These are phyloP conservation scores for Amphibolis antarctica DNA, from an alignment of 106 monocot species.

Conservation along the genomic window DNA sequence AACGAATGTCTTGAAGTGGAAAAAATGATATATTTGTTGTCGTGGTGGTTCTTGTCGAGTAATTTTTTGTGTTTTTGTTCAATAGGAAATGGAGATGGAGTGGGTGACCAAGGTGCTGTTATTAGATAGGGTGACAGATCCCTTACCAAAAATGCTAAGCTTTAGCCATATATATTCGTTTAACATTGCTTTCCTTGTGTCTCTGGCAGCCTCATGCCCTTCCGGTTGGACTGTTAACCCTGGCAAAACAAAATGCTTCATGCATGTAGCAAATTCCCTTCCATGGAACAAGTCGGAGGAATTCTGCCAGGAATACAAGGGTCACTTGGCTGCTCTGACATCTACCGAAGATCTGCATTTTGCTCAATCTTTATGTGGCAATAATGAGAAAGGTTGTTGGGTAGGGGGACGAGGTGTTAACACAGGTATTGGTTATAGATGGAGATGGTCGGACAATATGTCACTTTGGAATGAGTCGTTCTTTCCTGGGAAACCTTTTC, in stretches of 20 bases:
- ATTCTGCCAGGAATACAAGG: slow-evolving; percentile 37
- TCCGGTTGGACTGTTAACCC: slow-evolving; percentile 52
- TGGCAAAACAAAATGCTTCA: slow-evolving; percentile 56
- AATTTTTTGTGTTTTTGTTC: too few relatives aligned
- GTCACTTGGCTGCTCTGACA: slow-evolving; percentile 62
- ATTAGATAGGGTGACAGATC: too few relatives aligned
- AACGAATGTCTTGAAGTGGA: too few relatives aligned
- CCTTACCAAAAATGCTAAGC: too few relatives aligned
- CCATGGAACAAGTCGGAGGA: slow-evolving; percentile 62
- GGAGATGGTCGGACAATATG: slow-evolving; percentile 65
- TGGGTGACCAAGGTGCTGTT: too few relatives aligned
- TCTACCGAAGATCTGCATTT: slow-evolving; percentile 56
- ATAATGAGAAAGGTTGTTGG: slow-evolving; percentile 48
- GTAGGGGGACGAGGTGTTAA: slow-evolving; percentile 57
- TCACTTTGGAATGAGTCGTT: slow-evolving; percentile 53
- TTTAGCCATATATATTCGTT: neutral
- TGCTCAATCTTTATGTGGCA: slow-evolving; percentile 38
- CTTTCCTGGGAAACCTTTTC: slow-evolving; percentile 35
- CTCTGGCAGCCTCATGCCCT: slow-evolving; percentile 45
- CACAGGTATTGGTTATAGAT: slow-evolving; percentile 35
- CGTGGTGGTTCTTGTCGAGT: too few relatives aligned
- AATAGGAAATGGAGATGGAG: too few relatives aligned
- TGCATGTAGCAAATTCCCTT: slow-evolving; percentile 29
- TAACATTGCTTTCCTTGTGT: neutral
- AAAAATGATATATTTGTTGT: too few relatives aligned